phyloP scores from a whole-genome alignment of 2,329 filamentous ascomycete species.

The Sporothrix brunneoviolacea region DNA sequence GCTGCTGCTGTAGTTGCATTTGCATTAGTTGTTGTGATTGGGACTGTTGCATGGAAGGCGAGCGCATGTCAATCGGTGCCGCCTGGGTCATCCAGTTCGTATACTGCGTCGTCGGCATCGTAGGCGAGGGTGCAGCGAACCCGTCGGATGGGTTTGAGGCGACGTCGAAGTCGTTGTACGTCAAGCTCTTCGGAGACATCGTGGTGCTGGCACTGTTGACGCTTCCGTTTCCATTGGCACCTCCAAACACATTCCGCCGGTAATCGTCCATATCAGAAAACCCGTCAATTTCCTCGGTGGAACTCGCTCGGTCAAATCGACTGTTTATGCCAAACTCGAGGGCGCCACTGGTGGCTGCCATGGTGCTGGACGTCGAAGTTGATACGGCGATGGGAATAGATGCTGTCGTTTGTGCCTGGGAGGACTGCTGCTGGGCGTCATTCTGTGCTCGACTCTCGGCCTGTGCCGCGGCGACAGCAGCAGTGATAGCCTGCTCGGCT shows the following conservation, averaged over 20 bases:
- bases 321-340: slow-evolving; percentile 17
- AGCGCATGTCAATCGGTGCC: slow-evolving; percentile 29
- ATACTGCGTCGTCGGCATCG: slow-evolving; percentile 23
- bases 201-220: slow-evolving; percentile 34
- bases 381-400: slow-evolving; percentile 2
- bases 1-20: background rate
- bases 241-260: slow-evolving; percentile 40
- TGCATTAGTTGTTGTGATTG: slow-evolving; percentile 2
- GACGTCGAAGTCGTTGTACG: slow-evolving; percentile 37
- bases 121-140: slow-evolving; percentile 23
- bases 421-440: slow-evolving; percentile 21
- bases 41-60: slow-evolving; percentile 36
- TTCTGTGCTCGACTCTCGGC: slow-evolving; percentile 9
- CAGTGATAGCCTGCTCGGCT: slow-evolving; percentile 21
- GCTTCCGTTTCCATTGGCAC: slow-evolving; percentile 23
- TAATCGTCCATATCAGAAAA: slow-evolving; percentile 49
- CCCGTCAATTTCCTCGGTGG: slow-evolving; percentile 49
- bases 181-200: slow-evolving; percentile 48
- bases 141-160: slow-evolving; percentile 20
- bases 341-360: slow-evolving; percentile 22
- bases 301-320: slow-evolving; percentile 44
- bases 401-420: background rate
- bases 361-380: slow-evolving; percentile 14
- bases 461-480: slow-evolving; percentile 13
- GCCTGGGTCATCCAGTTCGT: slow-evolving; percentile 30